These are phyloP conservation scores for Inga laurina DNA, from an alignment of 306 rosid genomes.

Conservation along the genomic window DNA sequence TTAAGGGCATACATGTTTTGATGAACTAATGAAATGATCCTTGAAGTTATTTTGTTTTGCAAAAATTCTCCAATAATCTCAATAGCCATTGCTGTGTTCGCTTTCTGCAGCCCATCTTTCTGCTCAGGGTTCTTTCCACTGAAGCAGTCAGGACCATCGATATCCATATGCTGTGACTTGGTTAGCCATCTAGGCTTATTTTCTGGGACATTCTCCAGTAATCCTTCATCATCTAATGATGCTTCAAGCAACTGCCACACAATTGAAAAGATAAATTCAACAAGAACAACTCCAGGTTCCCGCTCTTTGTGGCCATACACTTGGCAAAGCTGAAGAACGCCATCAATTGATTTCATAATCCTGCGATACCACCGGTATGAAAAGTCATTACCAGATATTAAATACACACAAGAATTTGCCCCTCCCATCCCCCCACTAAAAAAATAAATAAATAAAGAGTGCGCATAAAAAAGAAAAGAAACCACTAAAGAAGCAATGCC, in stretches of 20 bases:
- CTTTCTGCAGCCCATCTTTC: conserved; percentile 51
- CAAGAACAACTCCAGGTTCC: conserved; percentile 81
- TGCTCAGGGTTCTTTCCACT: conserved; percentile 52
- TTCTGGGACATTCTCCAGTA: conserved; percentile 65
- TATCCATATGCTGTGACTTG: conserved; percentile 61
- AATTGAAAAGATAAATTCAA: conserved; percentile 78
- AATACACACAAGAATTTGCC: neutral
- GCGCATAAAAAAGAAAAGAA: neutral
- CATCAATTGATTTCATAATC: conserved; percentile 80
- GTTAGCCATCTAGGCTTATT: conserved; percentile 65
- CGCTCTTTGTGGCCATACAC: conserved; percentile 51
- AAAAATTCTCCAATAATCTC: conserved; percentile 71
- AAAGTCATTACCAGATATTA: conserved; percentile 31
- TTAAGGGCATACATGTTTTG: conserved; percentile 69
- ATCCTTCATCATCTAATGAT: conserved; percentile 82
- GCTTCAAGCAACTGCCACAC: conserved; percentile 88
- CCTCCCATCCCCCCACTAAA: neutral
- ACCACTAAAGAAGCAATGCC: conserved; percentile 2
- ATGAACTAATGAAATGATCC: conserved; percentile 69
- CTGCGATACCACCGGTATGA: conserved; percentile 52
- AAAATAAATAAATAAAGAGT: too few relatives aligned
- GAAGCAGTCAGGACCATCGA: conserved; percentile 56
- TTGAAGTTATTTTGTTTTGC: conserved; percentile 68
- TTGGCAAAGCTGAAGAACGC: conserved; percentile 79
- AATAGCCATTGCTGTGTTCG: conserved; percentile 69